These are phyloP conservation scores for Penicillium antarcticum DNA, from an alignment of 495 filamentous ascomycete genomes.

Conservation along the genomic window DNA sequence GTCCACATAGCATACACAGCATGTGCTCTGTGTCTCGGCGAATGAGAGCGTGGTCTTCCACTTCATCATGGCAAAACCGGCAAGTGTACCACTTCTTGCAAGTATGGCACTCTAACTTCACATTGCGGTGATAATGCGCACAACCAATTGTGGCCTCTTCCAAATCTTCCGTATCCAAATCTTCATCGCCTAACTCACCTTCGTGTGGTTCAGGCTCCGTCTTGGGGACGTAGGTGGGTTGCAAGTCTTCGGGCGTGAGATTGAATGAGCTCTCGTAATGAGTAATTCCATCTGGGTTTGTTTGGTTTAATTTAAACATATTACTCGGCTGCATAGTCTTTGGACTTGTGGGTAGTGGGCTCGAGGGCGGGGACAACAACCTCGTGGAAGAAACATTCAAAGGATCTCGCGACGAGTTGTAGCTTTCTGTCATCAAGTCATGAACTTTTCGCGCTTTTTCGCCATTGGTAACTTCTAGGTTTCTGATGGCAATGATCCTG, in stretches of 20 bases:
- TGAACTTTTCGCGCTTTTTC: conserved; percentile 87
- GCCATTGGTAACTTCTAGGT: conserved; percentile 54
- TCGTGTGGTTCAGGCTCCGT: conserved; percentile 36
- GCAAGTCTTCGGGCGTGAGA: conserved; percentile 67
- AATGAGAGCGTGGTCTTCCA: conserved; percentile 77
- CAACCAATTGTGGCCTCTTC: conserved; percentile 65
- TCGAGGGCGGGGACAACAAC: conserved; percentile 29
- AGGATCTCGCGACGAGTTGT: conserved; percentile 49
- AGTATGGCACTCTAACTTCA: conserved; percentile 87
- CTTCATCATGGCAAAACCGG: conserved; percentile 88
- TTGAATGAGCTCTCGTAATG: conserved; percentile 55
- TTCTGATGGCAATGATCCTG: conserved; percentile 75
- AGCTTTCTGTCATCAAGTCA: conserved; percentile 74
- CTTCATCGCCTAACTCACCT: conserved; percentile 38
- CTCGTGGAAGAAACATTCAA: conserved; percentile 23
- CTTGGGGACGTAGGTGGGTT: conserved; percentile 64
- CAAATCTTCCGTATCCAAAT: conserved; percentile 38
- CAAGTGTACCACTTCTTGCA: conserved; percentile 95
- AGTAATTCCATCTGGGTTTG: conserved; percentile 25
- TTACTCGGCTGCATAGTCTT: conserved; percentile 22
- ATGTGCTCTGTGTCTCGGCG: conserved; percentile 87
- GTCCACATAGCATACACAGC: conserved; percentile 95
- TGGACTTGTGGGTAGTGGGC: conserved; percentile 32
- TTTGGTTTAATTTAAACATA: conserved; percentile 26
- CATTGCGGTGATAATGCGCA: conserved; percentile 89